Base-by-base conservation (phyloP, 2,329 filamentous ascomycete species). In the Dichotomopilus funicola region DNA sequence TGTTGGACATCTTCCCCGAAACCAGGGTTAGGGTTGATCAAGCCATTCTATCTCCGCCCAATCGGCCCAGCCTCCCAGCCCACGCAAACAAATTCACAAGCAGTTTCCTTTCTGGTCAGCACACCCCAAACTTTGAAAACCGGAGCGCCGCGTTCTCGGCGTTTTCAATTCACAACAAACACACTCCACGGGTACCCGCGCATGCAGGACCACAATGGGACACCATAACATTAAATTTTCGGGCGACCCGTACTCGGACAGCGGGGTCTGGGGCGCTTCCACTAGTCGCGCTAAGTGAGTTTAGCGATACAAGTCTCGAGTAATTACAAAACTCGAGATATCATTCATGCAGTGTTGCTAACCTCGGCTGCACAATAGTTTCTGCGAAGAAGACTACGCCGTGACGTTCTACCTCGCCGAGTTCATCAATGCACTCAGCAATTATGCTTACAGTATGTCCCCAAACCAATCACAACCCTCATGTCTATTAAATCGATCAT, bases 371-470 rank as follows among this genome's bases (percentile, higher is more conserved):
- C 8, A 10, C n/a, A 7, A 13, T 44, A 70, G 67, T 53, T 70
- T 70, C 52, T 70, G 68, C 53, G 68, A 70, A 53, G 66, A 84
- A 69, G 80, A 83, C 64, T 82, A 79, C 61, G 74, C 72, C 52
- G 66, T 81, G 51, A 78, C 76, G 2, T 62, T 66, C 3, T 80
- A 80, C 61, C 69, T 80, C 48, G 78, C 74, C 36, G 78, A 81
- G 59, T 77, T 80, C 57, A 67, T 80, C 56, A 81, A 80, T 60
- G 75, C 78, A 0, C 58, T 80, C 47, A 78, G 76, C 3, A 81
- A 79, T 59, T 51, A 78, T 1, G 71, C 71, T 5, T 80, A 78
- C 59, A 66, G 76, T 79, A 58, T 6, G 64, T 56, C 11, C 33
- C 19, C 19, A 27, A 27, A 27, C 19, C 19, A 27, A 27, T 27